Evolutionary conservation across 768 basidiomycete genomes (phyloP).

Genomic region (Tricholoma furcatifolium): DNA sequence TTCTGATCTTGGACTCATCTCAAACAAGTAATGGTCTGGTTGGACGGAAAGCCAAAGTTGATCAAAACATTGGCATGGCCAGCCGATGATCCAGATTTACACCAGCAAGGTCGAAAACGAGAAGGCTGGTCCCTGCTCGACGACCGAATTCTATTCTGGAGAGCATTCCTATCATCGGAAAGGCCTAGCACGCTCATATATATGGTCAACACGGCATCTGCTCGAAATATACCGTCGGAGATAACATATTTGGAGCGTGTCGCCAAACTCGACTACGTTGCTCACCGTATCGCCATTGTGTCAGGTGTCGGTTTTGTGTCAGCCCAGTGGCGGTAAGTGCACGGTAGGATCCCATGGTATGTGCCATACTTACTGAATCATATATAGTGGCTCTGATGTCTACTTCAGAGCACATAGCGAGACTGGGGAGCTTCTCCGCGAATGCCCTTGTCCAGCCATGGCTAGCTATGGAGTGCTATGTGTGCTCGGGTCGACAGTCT

Average conservation of each 20-base stretch:
- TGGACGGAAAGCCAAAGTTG: not conserved
- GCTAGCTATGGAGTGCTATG: constrained; percentile 2
- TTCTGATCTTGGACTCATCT: too few relatives aligned
- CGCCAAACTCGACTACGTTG: constrained; percentile 5
- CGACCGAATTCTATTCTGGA: not conserved
- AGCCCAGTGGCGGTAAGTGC: not conserved
- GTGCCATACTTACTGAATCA: not conserved
- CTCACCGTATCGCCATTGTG: not conserved
- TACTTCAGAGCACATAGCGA: not conserved
- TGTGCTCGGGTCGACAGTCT: not conserved
- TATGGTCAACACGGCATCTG: not conserved
- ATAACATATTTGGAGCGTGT: constrained; percentile 2
- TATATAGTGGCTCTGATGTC: not conserved
- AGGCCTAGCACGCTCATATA: too few relatives aligned
- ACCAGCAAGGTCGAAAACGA: not conserved
- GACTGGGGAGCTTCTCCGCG: constrained; percentile 1
- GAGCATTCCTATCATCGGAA: too few relatives aligned
- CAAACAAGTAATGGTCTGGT: constrained; percentile 9
- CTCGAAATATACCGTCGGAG: not conserved
- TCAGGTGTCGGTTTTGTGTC: not conserved
- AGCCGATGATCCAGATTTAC: not conserved
- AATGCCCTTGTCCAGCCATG: not conserved
- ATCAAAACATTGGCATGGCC: not conserved
- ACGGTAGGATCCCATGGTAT: too few relatives aligned
- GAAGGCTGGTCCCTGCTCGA: not conserved